Evolutionary conservation across 139 green algal species (phyloP), one percentile per base, ranked within the genome.

Genomic region (Tetratostichococcus sp.): DNA sequence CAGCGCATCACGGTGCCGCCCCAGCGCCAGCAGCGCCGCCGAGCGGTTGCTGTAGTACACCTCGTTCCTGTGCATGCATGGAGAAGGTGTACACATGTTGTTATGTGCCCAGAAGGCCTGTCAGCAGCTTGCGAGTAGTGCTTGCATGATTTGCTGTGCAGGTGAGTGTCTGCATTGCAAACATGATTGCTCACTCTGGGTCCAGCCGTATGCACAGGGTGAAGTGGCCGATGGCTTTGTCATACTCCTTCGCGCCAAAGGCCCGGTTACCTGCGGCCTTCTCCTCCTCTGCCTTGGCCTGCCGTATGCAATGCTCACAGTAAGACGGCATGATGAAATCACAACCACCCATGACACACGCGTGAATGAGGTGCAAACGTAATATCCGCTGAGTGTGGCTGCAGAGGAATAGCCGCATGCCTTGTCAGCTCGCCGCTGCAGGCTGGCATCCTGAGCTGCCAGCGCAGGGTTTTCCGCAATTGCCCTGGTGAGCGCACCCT

Each of bases 31-130:
- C 21, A 79, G 70, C 0, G 90, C 82, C 8, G 91, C 91, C 1
- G 91, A 91, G 42, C 91, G 85, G 73, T 96, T 96, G 80, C 88
- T 94, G 69, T 75, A 91, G 74, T 90, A 96, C 4, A 95, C 79
- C 65, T 92, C 86, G 59, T 87, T 87, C 58, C 85, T 90, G 73
- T 33, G 62, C 2, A n/a, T n/a, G n/a, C n/a, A n/a, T 35, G 28
- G 14, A 2, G 5, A 23, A 22, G 16, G 62, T 16, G 4, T 16
- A 34, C 23, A n/a, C 4, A 66, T 66, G 23, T 66, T 16, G n/a
- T n/a, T n/a, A n/a, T n/a, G n/a, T n/a, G n/a, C n/a, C 23, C 22
- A 8, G 11, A 66, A 66, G 58, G 25, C 58, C 58, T n/a, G 11
- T 28, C 4, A 75, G 23, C n/a, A 28, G 4, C 16, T 19, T 75